phyloP scores from a whole-genome alignment of 768 basidiomycete genomes.

The Leccinum aurantiacum region DNA sequence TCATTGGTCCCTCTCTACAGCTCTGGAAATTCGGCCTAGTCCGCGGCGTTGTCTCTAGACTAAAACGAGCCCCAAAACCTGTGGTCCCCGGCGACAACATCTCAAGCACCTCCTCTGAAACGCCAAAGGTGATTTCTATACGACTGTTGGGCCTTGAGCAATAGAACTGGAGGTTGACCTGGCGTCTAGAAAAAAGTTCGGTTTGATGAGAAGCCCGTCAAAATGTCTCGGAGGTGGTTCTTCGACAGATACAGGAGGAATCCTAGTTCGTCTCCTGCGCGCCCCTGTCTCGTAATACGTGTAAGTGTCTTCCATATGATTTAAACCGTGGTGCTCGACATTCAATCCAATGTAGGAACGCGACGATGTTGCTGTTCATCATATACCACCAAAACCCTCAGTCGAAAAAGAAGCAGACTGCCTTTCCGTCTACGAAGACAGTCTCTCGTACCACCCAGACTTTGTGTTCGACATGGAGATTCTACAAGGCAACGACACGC shows the following conservation, averaged over 20 bases:
- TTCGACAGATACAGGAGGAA: conserved; percentile 17
- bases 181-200: conserved; percentile 24
- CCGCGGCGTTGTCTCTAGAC: conserved; percentile 3
- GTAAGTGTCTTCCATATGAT: conserved; percentile 13
- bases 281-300: conserved; percentile 31
- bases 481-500: conserved; percentile 18
- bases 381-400: neutral
- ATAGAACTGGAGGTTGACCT: conserved; percentile 5
- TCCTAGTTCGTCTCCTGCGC: conserved; percentile 17
- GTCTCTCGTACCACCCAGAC: conserved; percentile 22
- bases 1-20: conserved; percentile 24
- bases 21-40: conserved; percentile 21
- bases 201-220: conserved; percentile 26
- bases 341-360: conserved; percentile 17
- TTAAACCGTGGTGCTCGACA: neutral
- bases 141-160: neutral
- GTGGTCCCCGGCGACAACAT: conserved; percentile 5
- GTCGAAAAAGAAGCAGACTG: conserved; percentile 21
- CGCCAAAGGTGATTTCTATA: conserved; percentile 20
- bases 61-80: conserved; percentile 14
- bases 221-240: conserved; percentile 21
- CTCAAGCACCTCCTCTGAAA: conserved; percentile 7
- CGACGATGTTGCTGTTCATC: neutral
- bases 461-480: conserved; percentile 20
- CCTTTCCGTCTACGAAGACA: conserved; percentile 32